Evolutionary conservation across 306 rosid species (phyloP).

Genomic region (Fagus crenata): DNA sequence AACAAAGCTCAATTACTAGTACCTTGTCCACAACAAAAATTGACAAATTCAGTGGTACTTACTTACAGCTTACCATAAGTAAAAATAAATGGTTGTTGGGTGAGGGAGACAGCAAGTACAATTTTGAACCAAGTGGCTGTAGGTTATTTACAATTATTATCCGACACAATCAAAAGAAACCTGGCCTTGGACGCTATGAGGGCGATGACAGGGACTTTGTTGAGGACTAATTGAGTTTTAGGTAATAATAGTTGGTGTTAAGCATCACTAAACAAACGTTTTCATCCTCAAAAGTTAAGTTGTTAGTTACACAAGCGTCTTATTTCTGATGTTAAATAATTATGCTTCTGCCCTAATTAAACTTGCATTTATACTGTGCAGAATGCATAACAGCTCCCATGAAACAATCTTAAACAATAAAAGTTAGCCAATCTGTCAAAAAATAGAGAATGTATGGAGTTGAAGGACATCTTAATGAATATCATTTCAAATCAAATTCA

Average conservation of each 20-base stretch:
- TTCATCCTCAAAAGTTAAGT: not conserved
- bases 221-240: conserved; percentile 16
- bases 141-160: conserved; percentile 30
- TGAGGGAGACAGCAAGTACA: conserved; percentile 22
- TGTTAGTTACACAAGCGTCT: no score
- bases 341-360: no score
- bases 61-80: not conserved
- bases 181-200: not conserved
- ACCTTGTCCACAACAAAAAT: not conserved
- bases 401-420: no score
- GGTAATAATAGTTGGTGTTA: conserved; percentile 1
- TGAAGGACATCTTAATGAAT: no score
- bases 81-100: not conserved
- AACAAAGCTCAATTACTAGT: not conserved
- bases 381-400: no score
- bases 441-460: no score
- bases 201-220: conserved; percentile 24
- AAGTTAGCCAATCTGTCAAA: no score
- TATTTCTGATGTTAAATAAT: no score
- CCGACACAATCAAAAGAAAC: conserved; percentile 39
- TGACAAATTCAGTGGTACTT: not conserved
- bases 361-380: no score
- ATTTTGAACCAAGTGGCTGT: conserved; percentile 22
- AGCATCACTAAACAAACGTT: not conserved
- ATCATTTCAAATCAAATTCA: no score